Base-by-base conservation (phyloP, 1,284 basidiomycete species). In the Rugosomyces carneus region DNA sequence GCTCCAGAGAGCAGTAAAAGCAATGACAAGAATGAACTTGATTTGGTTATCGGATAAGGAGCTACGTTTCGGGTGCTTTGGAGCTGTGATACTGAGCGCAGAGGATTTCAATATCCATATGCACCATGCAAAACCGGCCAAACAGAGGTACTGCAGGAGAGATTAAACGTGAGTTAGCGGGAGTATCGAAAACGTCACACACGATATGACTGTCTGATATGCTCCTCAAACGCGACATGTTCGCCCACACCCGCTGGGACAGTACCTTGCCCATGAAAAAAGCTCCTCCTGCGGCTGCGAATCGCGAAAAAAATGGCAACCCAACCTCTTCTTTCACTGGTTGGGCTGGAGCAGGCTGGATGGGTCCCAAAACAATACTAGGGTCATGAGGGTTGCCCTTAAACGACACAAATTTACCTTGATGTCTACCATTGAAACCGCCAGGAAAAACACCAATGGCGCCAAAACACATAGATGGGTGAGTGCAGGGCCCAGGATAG, bases 391-490 rank as follows among this genome's bases (percentile, higher is more conserved):
- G 15, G 31, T 16, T 15, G 15, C 31, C 3, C 3, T 15, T 34
- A 34, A 13, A 16, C 13, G 27, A 29, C 27, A 6, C n/a, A 34
- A 34, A 52, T 54, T 52, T 24, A 43, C 53, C 41, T 52, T 42
- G 1, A 47, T 45, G 10, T 48, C 44, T 1, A 49, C 40, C 7
- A 74, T 69, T 27, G 78, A 59, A 3, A 71, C 65, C 6, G 69
- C 62, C 20, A 75, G 66, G 15, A 73, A 56, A 44, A 72, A 74
- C 23, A 78, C 60, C 35, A 84, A 58, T 1, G 84, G 84, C 8
- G 69, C 70, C 16, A 87, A 62, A 7, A 81, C 73, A 24, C 61
- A 48, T 15, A 65, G 53, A 62, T 89, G 84, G 1, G 80, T 76
- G 6, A 74, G 52, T 10, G 76, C 66, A 16, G 84, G 73, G 0